These are phyloP conservation scores for Trichoderma atrobrunneum DNA, from an alignment of 2,329 filamentous ascomycete genomes.

Conservation along the genomic window DNA sequence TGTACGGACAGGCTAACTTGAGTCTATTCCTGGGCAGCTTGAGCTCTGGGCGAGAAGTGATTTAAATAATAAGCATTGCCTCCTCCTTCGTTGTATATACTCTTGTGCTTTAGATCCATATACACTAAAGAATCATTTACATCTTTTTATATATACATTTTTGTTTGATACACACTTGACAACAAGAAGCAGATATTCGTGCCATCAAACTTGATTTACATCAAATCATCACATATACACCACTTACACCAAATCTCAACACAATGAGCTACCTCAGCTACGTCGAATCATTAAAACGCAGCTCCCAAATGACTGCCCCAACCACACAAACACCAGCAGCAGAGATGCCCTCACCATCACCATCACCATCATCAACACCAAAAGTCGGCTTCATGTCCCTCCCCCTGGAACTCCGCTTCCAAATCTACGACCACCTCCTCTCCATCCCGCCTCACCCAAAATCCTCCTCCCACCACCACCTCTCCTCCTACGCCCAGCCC, in stretches of 20 bases:
- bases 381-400: conserved; percentile 37
- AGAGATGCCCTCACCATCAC: background rate
- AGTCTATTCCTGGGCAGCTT: background rate
- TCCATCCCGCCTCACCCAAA: conserved; percentile 30
- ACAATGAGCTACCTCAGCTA: background rate
- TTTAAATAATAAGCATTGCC: conserved; percentile 1
- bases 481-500: conserved; percentile 3
- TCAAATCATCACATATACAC: background rate
- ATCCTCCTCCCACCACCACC: conserved; percentile 26
- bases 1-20: background rate
- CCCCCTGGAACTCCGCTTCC: conserved; percentile 45
- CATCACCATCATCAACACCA: background rate
- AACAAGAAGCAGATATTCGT: background rate
- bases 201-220: background rate
- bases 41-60: background rate
- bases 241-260: background rate
- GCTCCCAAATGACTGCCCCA: background rate
- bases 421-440: conserved; percentile 46
- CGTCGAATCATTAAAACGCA: background rate
- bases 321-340: background rate
- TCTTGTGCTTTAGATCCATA: background rate
- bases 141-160: background rate
- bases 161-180: background rate
- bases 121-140: background rate
- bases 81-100: background rate